These are phyloP conservation scores for Termitomyces sp. DNA, from an alignment of 768 basidiomycete species.

Conservation along the genomic window DNA sequence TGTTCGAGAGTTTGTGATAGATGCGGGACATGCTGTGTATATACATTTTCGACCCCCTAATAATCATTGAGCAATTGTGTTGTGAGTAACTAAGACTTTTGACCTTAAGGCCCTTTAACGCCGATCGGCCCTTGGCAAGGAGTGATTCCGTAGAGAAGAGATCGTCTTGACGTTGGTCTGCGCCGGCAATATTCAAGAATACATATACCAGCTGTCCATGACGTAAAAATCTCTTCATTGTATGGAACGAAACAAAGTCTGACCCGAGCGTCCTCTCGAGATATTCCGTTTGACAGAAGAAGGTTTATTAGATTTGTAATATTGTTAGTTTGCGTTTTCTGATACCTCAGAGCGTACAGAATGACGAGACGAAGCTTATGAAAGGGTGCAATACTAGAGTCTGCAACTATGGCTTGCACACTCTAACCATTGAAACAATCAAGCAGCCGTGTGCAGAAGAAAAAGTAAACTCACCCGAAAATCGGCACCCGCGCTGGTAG, in stretches of 20 bases:
- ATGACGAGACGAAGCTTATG: constrained; percentile 90
- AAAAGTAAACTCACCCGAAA: constrained; percentile 52
- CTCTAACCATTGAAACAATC: constrained; percentile 36
- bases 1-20: constrained; percentile 89
- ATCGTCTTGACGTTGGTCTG: constrained; percentile 96
- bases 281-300: constrained; percentile 68
- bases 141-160: constrained; percentile 94
- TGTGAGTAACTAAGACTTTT: not conserved
- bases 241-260: constrained; percentile 14
- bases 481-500: constrained; percentile 88
- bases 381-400: constrained; percentile 60
- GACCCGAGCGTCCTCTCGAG: constrained; percentile 71
- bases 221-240: constrained; percentile 5
- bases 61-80: not conserved
- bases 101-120: constrained; percentile 92
- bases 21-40: constrained; percentile 95
- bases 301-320: constrained; percentile 76
- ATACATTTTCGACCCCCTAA: constrained; percentile 97
- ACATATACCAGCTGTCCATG: constrained; percentile 79
- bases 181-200: constrained; percentile 86
- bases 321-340: constrained; percentile 79
- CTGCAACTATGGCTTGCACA: constrained; percentile 74
- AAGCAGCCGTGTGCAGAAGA: not conserved
- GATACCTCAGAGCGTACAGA: constrained; percentile 90
- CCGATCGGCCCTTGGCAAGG: constrained; percentile 89